Percentiles rank a stretch among this genome's conserved stretches.
Conservation (phyloP, 2,329 filamentous ascomycete genomes). For the Orbilia javanica region DNA sequence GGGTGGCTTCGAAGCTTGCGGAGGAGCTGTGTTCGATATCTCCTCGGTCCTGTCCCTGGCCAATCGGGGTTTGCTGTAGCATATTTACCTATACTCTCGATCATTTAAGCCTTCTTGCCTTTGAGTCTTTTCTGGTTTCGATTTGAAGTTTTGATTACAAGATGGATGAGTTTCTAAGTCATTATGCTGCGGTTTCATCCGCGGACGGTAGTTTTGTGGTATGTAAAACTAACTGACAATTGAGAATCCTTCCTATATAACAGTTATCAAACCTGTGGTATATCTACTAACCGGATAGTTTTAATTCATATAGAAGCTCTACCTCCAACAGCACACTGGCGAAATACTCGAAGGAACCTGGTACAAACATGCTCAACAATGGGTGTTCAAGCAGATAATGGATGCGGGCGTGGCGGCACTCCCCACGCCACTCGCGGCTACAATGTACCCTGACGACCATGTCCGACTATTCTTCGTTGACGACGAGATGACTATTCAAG, state of each 20-base stretch:
- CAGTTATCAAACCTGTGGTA: too few species aligned
- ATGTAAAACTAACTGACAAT: too few species aligned
- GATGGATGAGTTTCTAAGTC: not conserved
- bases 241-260: too few species aligned
- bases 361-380: not conserved
- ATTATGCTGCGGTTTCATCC: slow-evolving; percentile 4
- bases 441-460: slow-evolving; percentile 6
- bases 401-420: not conserved
- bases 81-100: too few species aligned
- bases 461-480: slow-evolving; percentile 14
- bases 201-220: slow-evolving; percentile 16
- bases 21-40: not conserved
- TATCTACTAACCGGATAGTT: too few species aligned
- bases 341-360: slow-evolving; percentile 20
- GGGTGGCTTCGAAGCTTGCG: too few species aligned
- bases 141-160: not conserved
- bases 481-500: not conserved
- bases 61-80: too few species aligned
- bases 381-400: slow-evolving; percentile 1
- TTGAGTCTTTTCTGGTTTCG: not conserved
- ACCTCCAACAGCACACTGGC: slow-evolving; percentile 24
- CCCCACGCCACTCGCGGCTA: slow-evolving; percentile 15
- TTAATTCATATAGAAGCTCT: not conserved
- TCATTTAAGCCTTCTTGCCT: too few species aligned
- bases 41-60: not conserved